Evolutionary conservation across 352 stramenopile species (phyloP).

Genomic region (Pythium phragmitis): DNA sequence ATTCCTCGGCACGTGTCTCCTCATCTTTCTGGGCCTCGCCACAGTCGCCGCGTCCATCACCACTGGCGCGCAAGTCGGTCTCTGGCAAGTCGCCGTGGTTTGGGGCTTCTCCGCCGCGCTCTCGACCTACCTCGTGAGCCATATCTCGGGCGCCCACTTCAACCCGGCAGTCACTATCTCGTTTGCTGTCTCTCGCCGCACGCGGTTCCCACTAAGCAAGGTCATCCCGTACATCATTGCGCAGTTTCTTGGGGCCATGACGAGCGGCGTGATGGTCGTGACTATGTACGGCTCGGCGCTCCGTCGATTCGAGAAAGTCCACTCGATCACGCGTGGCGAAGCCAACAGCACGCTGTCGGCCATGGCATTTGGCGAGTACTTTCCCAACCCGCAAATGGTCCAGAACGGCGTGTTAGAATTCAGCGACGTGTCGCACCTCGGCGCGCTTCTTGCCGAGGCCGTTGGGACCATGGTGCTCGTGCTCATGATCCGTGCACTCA

Average conservation of each 20-base stretch:
- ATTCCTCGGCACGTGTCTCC: slow-evolving; percentile 22
- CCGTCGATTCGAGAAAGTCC: slow-evolving; percentile 40
- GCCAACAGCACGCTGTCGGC: slow-evolving; percentile 52
- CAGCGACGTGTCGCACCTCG: slow-evolving; percentile 34
- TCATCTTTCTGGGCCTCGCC: slow-evolving; percentile 22
- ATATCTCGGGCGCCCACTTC: slow-evolving; percentile 28
- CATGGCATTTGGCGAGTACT: slow-evolving; percentile 70
- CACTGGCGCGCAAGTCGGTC: slow-evolving; percentile 14
- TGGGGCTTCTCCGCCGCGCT: slow-evolving; percentile 33
- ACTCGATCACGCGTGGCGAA: slow-evolving; percentile 39
- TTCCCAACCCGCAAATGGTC: slow-evolving; percentile 50
- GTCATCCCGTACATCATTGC: slow-evolving; percentile 54
- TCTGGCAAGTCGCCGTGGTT: slow-evolving; percentile 21
- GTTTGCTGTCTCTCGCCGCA: slow-evolving; percentile 13
- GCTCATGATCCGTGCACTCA: slow-evolving; percentile 60
- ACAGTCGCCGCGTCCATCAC: slow-evolving; percentile 18
- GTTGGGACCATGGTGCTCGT: slow-evolving; percentile 61
- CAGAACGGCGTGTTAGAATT: slow-evolving; percentile 18
- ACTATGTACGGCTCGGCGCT: slow-evolving; percentile 52
- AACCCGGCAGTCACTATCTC: slow-evolving; percentile 32
- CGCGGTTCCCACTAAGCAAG: slow-evolving; percentile 28
- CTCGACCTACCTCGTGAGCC: slow-evolving; percentile 18
- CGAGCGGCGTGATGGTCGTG: slow-evolving; percentile 43
- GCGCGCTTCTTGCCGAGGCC: slow-evolving; percentile 55
- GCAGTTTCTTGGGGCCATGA: slow-evolving; percentile 54